These are phyloP conservation scores for Fraxinus baroniana DNA, from an alignment of 305 asterid genomes.

Conservation along the genomic window DNA sequence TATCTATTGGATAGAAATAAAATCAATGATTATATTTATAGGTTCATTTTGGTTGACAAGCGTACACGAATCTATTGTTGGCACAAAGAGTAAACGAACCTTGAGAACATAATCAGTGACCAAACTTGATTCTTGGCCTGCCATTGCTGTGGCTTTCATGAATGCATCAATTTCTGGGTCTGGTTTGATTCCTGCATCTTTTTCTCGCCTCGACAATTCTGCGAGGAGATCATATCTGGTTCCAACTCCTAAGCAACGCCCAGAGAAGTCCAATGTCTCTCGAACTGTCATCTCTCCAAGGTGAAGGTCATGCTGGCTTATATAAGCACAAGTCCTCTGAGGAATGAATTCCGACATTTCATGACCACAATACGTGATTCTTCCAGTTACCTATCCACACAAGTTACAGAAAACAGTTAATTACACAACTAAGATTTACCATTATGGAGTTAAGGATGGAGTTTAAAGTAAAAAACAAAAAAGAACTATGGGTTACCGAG, in stretches of 20 bases:
- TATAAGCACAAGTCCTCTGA: slow-evolving; percentile 44
- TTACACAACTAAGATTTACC: not conserved
- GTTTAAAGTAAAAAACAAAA: not conserved
- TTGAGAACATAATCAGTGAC: slow-evolving; percentile 45
- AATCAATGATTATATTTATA: not conserved
- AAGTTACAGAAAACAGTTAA: not conserved
- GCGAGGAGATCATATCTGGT: slow-evolving; percentile 41
- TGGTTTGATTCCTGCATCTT: slow-evolving; percentile 43
- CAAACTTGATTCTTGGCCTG: slow-evolving; percentile 41
- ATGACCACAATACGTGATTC: slow-evolving; percentile 43
- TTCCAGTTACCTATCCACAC: slow-evolving; percentile 34
- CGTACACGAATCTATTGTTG: not conserved
- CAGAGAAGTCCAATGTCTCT: slow-evolving; percentile 40
- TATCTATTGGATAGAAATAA: slow-evolving; percentile 18
- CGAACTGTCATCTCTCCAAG: slow-evolving; percentile 52
- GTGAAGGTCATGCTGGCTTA: slow-evolving; percentile 50
- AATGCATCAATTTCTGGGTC: slow-evolving; percentile 48
- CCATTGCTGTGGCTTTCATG: slow-evolving; percentile 47
- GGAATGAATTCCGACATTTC: slow-evolving; percentile 47
- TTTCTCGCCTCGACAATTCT: slow-evolving; percentile 45
- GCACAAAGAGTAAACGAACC: slow-evolving; percentile 23
- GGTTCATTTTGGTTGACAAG: not conserved
- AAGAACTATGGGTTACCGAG: not conserved
- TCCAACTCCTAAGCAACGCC: slow-evolving; percentile 51
- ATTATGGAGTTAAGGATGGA: not conserved